Evolutionary conservation across 2,329 filamentous ascomycete genomes (phyloP).

Genomic region (Amauroascus verrucosus): DNA sequence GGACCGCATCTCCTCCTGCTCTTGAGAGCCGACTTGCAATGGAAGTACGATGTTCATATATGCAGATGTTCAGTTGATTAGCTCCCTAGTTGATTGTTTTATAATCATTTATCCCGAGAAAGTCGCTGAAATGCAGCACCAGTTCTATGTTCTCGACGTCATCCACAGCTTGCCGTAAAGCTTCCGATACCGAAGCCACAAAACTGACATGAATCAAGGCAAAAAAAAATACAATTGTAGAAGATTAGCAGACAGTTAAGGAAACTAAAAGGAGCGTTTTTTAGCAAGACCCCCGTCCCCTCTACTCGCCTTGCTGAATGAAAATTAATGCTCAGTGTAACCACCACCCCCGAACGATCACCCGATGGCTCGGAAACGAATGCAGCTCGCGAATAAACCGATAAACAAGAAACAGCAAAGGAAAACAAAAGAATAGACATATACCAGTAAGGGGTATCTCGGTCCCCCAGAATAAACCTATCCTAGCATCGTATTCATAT

Average conservation of each 20-base stretch:
- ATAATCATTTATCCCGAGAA: too few relatives aligned
- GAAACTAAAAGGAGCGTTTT: not conserved
- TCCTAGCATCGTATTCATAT: constrained; percentile 3
- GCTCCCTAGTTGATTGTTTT: too few relatives aligned
- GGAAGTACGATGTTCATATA: too few relatives aligned
- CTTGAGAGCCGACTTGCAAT: too few relatives aligned
- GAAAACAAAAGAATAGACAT: constrained; percentile 9
- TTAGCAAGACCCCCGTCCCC: not conserved
- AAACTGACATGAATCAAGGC: too few relatives aligned
- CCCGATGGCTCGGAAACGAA: not conserved
- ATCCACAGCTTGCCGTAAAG: not conserved
- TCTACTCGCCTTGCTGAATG: not conserved
- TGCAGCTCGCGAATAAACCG: not conserved
- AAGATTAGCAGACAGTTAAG: not conserved
- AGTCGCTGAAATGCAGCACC: too few relatives aligned
- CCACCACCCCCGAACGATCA: not conserved
- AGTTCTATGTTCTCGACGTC: too few relatives aligned
- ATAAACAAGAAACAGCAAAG: constrained; percentile 11
- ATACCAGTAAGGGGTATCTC: constrained; percentile 9
- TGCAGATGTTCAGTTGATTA: too few relatives aligned
- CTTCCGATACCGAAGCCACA: not conserved
- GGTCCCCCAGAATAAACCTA: not conserved
- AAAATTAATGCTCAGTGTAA: not conserved
- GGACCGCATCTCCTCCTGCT: not conserved
- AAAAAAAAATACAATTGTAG: not conserved